Evolutionary conservation across 1,284 basidiomycete genomes (phyloP), one percentile per base, ranked within the genome.

Genomic region (Ustilago sp.): DNA sequence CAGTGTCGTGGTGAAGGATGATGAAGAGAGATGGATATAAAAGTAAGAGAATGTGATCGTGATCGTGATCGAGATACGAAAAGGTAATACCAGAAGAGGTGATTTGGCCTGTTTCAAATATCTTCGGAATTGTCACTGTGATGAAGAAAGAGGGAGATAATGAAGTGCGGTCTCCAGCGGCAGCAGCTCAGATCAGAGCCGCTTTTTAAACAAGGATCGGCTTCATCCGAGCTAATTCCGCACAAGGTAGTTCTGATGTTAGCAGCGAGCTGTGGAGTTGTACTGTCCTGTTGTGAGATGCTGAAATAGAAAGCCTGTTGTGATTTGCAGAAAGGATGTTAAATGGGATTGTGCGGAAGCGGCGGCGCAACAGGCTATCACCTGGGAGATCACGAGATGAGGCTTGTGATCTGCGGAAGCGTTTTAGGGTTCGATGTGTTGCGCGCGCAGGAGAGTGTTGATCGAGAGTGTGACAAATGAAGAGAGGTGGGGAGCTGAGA

Each of bases 291-390:
- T 28, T 28, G 23, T 28, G 23, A 28, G 23, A 28, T 28, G 23
- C 23, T 28, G 23, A 28, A 28, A 28, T 28, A 28, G 9, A 17
- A 19, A 38, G 28, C 23, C 39, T 28, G 8, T 19, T 56, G 51
- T 45, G 38, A 50, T 35, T n/a, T 48, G 59, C 41, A 23, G 59
- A 34, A 50, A 15, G 6, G 13, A 19, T 31, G 11, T 28, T 2
- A 31, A 70, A 72, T 41, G 64, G 63, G 64, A 52, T 65, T 67
- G 63, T 59, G 69, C 69, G 64, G 56, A 58, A 48, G 32, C 12
- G 45, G 48, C 4, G 43, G 55, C 38, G 51, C 51, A 52, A 43
- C 53, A 54, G 39, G 63, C 50, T 52, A 8, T 52, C 50, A 28
- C 32, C 12, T 17, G 34, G n/a, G 31, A 53, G 53, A 45, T 53